These are phyloP conservation scores for Artemisia tridentata DNA, from an alignment of 129 eudicot genomes.

Conservation along the genomic window DNA sequence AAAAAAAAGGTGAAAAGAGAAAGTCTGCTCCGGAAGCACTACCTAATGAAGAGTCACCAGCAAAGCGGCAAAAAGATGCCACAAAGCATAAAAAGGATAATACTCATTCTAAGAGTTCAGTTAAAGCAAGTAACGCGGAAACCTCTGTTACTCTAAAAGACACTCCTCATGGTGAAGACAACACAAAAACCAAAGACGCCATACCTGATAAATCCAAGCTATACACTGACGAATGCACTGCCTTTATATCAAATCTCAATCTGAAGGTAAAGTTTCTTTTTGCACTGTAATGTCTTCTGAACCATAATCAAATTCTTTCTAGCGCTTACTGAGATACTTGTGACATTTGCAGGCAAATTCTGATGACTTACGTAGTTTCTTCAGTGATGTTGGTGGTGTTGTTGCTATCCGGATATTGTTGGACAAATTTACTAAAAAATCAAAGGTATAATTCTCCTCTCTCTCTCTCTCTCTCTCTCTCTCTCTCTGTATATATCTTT, in stretches of 20 bases:
- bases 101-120: constrained; percentile 29
- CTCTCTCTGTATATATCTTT: not conserved
- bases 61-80: constrained; percentile 67
- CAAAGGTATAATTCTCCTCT: constrained; percentile 52
- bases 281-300: not conserved
- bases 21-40: constrained; percentile 44
- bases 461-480: not conserved
- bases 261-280: constrained; percentile 40
- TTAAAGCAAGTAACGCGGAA: constrained; percentile 35
- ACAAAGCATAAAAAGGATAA: constrained; percentile 23
- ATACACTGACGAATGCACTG: constrained; percentile 85
- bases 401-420: constrained; percentile 60
- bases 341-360: constrained; percentile 56
- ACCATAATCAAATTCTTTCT: not conserved
- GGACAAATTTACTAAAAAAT: constrained; percentile 69
- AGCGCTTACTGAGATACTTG: constrained; percentile 11
- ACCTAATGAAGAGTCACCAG: constrained; percentile 57
- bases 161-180: constrained; percentile 30
- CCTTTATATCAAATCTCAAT: constrained; percentile 74
- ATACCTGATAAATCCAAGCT: constrained; percentile 38
- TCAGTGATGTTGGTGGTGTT: constrained; percentile 90
- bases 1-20: constrained; percentile 67
- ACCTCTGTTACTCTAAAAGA: constrained; percentile 19
- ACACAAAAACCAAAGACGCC: constrained; percentile 30
- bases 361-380: constrained; percentile 63